These are phyloP conservation scores for Cydonia oblonga DNA, from an alignment of 331 rosid species.

Conservation along the genomic window DNA sequence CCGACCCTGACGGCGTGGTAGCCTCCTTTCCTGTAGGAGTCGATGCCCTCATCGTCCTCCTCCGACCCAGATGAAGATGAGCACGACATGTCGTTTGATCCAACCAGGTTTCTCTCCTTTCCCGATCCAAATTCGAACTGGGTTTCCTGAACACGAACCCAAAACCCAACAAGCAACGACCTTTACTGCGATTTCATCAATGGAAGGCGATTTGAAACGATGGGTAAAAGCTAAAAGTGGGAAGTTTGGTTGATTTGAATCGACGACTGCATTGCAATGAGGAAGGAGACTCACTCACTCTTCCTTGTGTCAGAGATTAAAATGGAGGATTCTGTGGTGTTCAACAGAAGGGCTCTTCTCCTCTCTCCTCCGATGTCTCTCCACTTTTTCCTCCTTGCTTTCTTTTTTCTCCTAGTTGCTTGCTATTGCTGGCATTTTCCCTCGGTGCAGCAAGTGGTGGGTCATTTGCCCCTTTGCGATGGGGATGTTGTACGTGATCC, in stretches of 20 bases:
- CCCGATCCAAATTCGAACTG: background rate
- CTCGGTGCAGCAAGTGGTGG: slow-evolving; percentile 4
- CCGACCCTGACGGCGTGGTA: slow-evolving; percentile 88
- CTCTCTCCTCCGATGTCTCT: background rate
- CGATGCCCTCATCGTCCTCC: slow-evolving; percentile 88
- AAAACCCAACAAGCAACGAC: background rate
- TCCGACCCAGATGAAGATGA: slow-evolving; percentile 92
- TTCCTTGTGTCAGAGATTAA: background rate
- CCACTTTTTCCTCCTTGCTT: slow-evolving; percentile 9
- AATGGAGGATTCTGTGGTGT: slow-evolving; percentile 8
- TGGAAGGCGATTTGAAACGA: background rate
- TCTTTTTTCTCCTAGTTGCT: background rate
- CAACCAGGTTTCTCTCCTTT: background rate
- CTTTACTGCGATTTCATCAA: background rate
- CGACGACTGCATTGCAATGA: slow-evolving; percentile 1
- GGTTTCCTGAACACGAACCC: background rate
- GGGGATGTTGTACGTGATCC: too few species aligned
- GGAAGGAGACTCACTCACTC: background rate
- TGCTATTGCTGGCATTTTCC: slow-evolving; percentile 6
- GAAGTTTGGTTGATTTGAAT: background rate
- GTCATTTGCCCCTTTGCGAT: background rate
- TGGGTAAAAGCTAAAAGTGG: background rate
- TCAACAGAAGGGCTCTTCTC: background rate
- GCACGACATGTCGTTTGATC: slow-evolving; percentile 61
- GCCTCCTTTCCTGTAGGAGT: slow-evolving; percentile 89